These are phyloP conservation scores for Santalum album DNA, from an alignment of 164 flowering plant species.

Conservation along the genomic window DNA sequence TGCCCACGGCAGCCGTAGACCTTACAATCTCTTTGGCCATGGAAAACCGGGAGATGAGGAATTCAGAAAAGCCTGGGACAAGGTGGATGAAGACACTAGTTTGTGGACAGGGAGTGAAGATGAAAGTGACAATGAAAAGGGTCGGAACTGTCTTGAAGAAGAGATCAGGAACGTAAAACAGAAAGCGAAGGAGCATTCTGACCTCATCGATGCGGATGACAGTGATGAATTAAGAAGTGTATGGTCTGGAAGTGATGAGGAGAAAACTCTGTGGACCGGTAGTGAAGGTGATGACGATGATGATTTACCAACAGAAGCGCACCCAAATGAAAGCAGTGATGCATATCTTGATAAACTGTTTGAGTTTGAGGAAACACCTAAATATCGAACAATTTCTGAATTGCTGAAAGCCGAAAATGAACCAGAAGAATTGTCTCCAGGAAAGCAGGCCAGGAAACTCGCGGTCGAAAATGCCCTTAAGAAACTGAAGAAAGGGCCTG, in stretches of 20 bases:
- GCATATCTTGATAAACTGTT: constrained; percentile 70
- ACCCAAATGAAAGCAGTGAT: constrained; percentile 81
- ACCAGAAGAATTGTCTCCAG: constrained; percentile 77
- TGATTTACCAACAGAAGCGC: constrained; percentile 78
- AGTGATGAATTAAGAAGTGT: constrained; percentile 85
- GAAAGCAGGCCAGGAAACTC: constrained; percentile 88
- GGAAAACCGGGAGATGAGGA: constrained; percentile 51
- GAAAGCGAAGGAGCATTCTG: constrained; percentile 60
- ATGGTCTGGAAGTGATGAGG: constrained; percentile 92
- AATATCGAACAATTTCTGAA: constrained; percentile 68
- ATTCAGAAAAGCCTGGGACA: constrained; percentile 58
- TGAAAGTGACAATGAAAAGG: constrained; percentile 36
- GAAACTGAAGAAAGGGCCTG: constrained; percentile 93
- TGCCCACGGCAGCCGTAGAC: constrained; percentile 34
- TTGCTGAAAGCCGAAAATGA: constrained; percentile 66
- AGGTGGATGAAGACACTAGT: constrained; percentile 50
- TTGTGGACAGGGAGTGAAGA: constrained; percentile 92
- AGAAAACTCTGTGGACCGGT: constrained; percentile 94
- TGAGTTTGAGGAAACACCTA: constrained; percentile 83
- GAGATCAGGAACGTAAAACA: constrained; percentile 60
- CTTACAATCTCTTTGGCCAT: constrained; percentile 72
- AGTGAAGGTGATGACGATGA: constrained; percentile 75
- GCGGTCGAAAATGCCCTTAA: constrained; percentile 92
- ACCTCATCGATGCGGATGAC: constrained; percentile 84
- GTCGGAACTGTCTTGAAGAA: constrained; percentile 26